Conservation (phyloP, 1,284 basidiomycete species). For the Malassezia caprae region DNA sequence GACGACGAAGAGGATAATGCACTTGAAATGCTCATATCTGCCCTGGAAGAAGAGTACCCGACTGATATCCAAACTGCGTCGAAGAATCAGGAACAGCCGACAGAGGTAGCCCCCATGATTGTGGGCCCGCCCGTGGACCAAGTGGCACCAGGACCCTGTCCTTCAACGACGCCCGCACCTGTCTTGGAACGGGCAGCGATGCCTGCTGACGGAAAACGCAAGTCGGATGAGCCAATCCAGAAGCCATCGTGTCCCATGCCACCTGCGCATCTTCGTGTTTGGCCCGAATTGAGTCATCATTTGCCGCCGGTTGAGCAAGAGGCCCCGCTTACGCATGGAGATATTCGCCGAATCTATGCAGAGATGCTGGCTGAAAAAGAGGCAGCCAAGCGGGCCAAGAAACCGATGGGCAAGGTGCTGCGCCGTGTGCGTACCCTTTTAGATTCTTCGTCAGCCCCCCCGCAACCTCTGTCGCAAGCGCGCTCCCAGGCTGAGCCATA, state of each 20-base stretch:
- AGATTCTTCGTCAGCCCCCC: not conserved
- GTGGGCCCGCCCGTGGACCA: not conserved
- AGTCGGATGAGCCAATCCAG: not conserved
- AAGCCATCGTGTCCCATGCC: not conserved
- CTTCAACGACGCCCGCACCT: not conserved
- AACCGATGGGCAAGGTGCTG: slow-evolving; percentile 1
- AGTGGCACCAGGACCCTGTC: not conserved
- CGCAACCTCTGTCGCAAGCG: not conserved
- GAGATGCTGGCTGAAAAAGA: slow-evolving; percentile 2
- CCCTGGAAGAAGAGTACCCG: not conserved
- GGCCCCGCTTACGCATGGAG: slow-evolving; percentile 9
- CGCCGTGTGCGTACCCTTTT: slow-evolving; percentile 6
- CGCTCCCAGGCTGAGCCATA: not conserved
- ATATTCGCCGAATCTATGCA: slow-evolving; percentile 7
- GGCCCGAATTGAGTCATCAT: not conserved
- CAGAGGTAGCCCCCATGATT: not conserved
- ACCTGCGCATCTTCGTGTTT: not conserved
- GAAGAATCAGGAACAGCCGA: not conserved
- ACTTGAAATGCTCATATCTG: not conserved
- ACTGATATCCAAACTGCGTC: not conserved
- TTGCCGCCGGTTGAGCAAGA: not conserved
- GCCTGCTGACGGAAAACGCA: not conserved
- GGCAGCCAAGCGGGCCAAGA: not conserved
- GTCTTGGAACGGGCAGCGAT: not conserved
- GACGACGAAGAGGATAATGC: not conserved